Evolutionary conservation across 225 moss, liverwort and hornwort species (phyloP).

Genomic region (Anthoceros angustus): DNA sequence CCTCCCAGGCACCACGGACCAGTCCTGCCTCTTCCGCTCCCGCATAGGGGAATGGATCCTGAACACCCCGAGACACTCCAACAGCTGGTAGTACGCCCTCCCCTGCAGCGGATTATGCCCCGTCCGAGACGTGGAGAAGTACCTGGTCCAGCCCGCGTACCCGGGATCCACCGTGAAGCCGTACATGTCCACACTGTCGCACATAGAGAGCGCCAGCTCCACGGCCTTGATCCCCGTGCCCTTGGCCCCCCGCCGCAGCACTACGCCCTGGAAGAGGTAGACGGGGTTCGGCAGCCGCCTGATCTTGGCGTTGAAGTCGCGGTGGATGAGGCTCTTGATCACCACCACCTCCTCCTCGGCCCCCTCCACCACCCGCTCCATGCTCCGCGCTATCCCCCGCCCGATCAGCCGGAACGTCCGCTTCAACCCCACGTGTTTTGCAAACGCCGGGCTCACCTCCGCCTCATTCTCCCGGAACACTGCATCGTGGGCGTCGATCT

Average conservation of each 20-base stretch:
- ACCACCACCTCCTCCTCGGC: slow-evolving; percentile 35
- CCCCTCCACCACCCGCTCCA: slow-evolving; percentile 25
- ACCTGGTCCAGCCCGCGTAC: slow-evolving; percentile 30
- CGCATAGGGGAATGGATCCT: slow-evolving; percentile 33
- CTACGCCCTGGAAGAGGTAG: slow-evolving; percentile 45
- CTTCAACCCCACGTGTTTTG: slow-evolving; percentile 24
- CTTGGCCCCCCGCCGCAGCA: slow-evolving; percentile 39
- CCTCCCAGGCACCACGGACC: slow-evolving; percentile 12
- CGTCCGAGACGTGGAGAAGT: slow-evolving; percentile 28
- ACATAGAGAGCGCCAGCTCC: slow-evolving; percentile 41
- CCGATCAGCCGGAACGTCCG: slow-evolving; percentile 34
- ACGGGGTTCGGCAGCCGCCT: slow-evolving; percentile 31
- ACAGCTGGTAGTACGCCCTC: slow-evolving; percentile 41
- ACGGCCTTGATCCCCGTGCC: slow-evolving; percentile 41
- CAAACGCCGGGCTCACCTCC: slow-evolving; percentile 33
- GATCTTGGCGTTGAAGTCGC: slow-evolving; percentile 42
- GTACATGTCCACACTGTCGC: slow-evolving; percentile 39
- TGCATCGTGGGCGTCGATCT: slow-evolving; percentile 36
- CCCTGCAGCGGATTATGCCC: slow-evolving; percentile 48
- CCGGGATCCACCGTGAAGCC: slow-evolving; percentile 44
- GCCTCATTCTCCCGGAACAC: slow-evolving; percentile 47
- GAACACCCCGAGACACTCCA: slow-evolving; percentile 38
- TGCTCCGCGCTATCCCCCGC: slow-evolving; percentile 41
- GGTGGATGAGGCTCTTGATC: slow-evolving; percentile 45
- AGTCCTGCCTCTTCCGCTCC: slow-evolving; percentile 15